phyloP scores from a whole-genome alignment of 352 stramenopile genomes.

The Pythium phragmiticola region DNA sequence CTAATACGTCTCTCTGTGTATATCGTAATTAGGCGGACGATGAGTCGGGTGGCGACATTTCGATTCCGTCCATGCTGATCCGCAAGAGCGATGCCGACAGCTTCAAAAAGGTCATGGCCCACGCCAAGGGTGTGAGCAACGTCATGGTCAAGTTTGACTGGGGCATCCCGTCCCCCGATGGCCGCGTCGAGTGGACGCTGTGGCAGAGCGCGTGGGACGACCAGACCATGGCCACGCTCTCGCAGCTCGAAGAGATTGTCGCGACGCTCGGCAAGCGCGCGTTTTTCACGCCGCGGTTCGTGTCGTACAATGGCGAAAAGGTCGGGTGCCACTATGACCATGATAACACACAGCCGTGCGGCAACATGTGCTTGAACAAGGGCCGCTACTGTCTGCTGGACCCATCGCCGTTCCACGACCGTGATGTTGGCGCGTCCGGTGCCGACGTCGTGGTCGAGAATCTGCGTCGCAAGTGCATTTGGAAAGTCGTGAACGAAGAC shows the following conservation, averaged over 20 bases:
- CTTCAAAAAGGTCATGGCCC: conserved; percentile 89
- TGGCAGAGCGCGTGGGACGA: conserved; percentile 95
- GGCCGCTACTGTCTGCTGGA: conserved; percentile 96
- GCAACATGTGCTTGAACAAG: conserved; percentile 97
- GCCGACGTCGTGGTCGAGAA: conserved; percentile 94
- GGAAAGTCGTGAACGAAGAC: conserved; percentile 80
- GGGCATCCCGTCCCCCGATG: conserved; percentile 92
- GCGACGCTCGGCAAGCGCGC: conserved; percentile 87
- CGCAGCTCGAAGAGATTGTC: conserved; percentile 81
- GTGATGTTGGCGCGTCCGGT: conserved; percentile 89
- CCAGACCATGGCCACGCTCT: conserved; percentile 73
- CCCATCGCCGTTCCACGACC: conserved; percentile 93
- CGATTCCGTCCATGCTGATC: conserved; percentile 95
- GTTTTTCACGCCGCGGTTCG: conserved; percentile 96
- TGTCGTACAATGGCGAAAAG: conserved; percentile 94
- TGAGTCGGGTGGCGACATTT: conserved; percentile 95
- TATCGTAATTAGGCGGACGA: conserved; percentile 85
- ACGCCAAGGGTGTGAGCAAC: conserved; percentile 87
- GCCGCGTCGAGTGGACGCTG: conserved; percentile 96
- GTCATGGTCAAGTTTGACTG: conserved; percentile 96
- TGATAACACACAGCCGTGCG: conserved; percentile 80
- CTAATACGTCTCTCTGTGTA: neutral
- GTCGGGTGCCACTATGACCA: conserved; percentile 88
- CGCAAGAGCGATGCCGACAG: conserved; percentile 93
- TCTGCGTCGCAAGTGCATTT: conserved; percentile 94